Evolutionary conservation across 148 eudicot species (phyloP), one percentile per base, ranked within the genome.

Genomic region (Pharnaceum exiguum): DNA sequence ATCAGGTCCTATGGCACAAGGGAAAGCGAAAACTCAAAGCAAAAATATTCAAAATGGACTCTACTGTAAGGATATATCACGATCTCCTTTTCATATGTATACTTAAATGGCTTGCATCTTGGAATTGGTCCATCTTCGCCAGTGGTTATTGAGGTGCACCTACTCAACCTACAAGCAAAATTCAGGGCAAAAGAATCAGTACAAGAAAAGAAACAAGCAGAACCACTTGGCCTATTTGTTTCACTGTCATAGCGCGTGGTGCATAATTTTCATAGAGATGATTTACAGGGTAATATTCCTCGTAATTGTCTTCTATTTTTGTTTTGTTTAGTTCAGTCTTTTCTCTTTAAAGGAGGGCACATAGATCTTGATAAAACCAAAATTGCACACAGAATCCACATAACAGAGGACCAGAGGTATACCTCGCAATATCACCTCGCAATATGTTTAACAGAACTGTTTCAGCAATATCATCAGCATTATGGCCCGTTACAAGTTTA

Each of bases 81-180:
- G 55, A 93, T 93, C 82, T 93, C 99, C 73, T 93, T 93, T 76
- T 93, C 99, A 55, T 85, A 93, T 25, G 99, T 86, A 78, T 93
- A 88, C 69, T 93, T 93, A 50, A 93, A 93, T 26, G 99, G 99
- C 82, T 93, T 93, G 96, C 99, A 93, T 79, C 99, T 82, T 28
- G 99, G 99, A 62, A 93, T 93, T 51, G 99, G 96, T 21, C 99
- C 99, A 75, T 93, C 99, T 86, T 93, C 99, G n/a, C 99, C 99
- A 18, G 99, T 93, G 46, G 83, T 85, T 67, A 91, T 88, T 32
- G 81, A 83, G 43, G 98, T 88, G 74, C 98, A 91, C 73, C 98
- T 80, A 73, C 96, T 79, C 79, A 91, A 79, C 72, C 98, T 91
- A 69, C 47, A 68, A 43, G 49, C 22, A 46, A 26, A 60, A 71